Evolutionary conservation across 2,329 filamentous ascomycete genomes (phyloP), one percentile per base, ranked within the genome.

Genomic region (Fusarium tjaetaba): DNA sequence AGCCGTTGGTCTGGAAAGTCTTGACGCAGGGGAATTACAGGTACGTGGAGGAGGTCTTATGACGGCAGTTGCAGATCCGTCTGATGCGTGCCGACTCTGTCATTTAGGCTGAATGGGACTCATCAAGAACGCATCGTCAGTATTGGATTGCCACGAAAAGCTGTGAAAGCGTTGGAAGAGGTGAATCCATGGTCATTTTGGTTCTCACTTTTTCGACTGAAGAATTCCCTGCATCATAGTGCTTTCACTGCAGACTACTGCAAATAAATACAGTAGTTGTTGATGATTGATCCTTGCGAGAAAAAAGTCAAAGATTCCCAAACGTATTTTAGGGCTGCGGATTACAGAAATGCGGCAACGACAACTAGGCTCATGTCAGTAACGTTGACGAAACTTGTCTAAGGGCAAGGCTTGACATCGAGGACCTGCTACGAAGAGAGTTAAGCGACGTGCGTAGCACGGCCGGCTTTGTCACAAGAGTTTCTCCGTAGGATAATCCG

Each of bases 1-100:
- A 42, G 45, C 57, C 69, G 68, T 71, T 71, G 42, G 41, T 11
- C 45, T 38, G 26, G 43, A 30, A 4, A 43, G 9, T 36, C 38
- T 49, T 51, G 52, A 68, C 24, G 68, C 68, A 68, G 36, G 52
- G 68, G 52, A 59, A 68, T 68, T 64, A 43, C 68, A 43, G 68
- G 69, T 64, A 51, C 57, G n/a, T n/a, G 69, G 62, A 51, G 32
- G 36, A 26, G 18, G 48, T 41, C 46, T 30, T 20, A 22, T 68
- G 61, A 38, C 34, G 13, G 32, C 3, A 43, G 20, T 41, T 39
- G 48, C 42, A 61, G 46, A 53, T 61, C 53, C 18, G n/a, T 22
- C 11, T 56, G 42, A 16, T 30, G n/a, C 26, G 14, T 55, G 14
- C 5, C 36, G 14, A 43, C 7, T 20, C 7, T 34, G 28, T 32